Evolutionary conservation across 2,329 filamentous ascomycete species (phyloP), one percentile per base, ranked within the genome.

Genomic region (Fusarium nygamai): DNA sequence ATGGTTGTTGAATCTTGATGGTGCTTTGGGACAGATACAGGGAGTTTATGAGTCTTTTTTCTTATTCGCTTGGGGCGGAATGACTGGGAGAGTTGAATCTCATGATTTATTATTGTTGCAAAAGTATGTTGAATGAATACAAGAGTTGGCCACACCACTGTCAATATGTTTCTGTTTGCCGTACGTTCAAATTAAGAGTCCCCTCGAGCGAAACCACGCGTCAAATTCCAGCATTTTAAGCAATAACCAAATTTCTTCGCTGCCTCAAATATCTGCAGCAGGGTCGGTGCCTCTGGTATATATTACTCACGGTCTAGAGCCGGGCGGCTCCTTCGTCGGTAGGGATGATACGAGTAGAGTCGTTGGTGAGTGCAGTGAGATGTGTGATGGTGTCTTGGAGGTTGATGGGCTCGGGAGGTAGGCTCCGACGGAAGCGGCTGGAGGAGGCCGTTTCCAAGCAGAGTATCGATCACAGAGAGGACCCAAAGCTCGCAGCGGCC

Each of bases 321-420:
- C 47, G 56, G 63, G 6, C 69, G 69, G 20, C 27, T 54, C n/a
- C 67, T 72, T 51, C 76, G 69, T 8, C 69, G 67, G 41, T 78
- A 78, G 9, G 75, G 74, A 48, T 78, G 73, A 43, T 76, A 60
- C 5, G 67, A 69, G 51, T 76, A 61, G 54, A 76, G 66, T 22
- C 76, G 72, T 29, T 75, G 76, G n/a, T 78, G 72, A 36, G 38
- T 65, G 34, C 72, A 72, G 39, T 76, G 61, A 12, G 66, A 65
- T 16, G 73, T 78, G 34, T 78, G 76, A 34, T 75, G 75, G 24
- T 78, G 74, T 27, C 76, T 62, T 6, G 72, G 76, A 14, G 73
- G 61, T 16, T 38, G 65, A 20, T 73, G 69, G 29, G 39, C 29
- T 24, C 44, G 22, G 24, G 43, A n/a, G 12, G 53, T 43, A 20